Base-by-base conservation (phyloP, 2,329 filamentous ascomycete genomes). In the Ophiostoma quercus region DNA sequence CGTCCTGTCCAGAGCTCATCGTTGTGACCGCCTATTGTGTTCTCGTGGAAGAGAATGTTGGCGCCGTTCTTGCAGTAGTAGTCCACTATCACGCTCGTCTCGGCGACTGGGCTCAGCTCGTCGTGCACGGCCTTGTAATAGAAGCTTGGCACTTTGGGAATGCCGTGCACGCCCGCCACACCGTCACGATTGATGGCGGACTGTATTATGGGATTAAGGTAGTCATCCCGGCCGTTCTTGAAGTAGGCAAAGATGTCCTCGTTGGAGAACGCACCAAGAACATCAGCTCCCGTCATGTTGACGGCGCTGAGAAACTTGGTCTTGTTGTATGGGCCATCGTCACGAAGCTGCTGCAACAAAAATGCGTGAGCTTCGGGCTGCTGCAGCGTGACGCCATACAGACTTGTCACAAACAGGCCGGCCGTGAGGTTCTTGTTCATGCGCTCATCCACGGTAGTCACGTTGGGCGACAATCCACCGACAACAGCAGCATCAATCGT, bases 191-290 rank as follows among this genome's bases (percentile, higher is more conserved):
- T 25, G 22, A 57, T 57, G 11, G n/a, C 51, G 12, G 51, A 57
- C 7, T 57, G 51, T 3, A 57, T 57, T 22, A 57, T 57, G 14
- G 51, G 51, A 8, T 57, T 57, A 8, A 25, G 6, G 16, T 25
- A 57, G 22, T 69, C 68, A 34, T 5, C 65, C 19, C 32, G 37
- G 22, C 79, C 79, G 37, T 78, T 74, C 34, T 78, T 74, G 71
- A 83, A 82, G 75, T 82, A 83, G 34, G 74, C 73, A 37, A 75
- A 75, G 9, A 83, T 77, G 71, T 82, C 75, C 37, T 80, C 74
- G 63, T 74, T 72, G 6, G 72, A 71, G 70, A 79, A 82, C 19
- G 66, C 69, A 16, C 51, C 62, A 47, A 70, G 75, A 73, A 71
- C 78, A 74, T 57, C 72, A 43, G 32, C 77, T 43, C 71, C 77